Conservation (phyloP, 192 early-diverging fungal genomes). For the Diversispora epigaea region DNA sequence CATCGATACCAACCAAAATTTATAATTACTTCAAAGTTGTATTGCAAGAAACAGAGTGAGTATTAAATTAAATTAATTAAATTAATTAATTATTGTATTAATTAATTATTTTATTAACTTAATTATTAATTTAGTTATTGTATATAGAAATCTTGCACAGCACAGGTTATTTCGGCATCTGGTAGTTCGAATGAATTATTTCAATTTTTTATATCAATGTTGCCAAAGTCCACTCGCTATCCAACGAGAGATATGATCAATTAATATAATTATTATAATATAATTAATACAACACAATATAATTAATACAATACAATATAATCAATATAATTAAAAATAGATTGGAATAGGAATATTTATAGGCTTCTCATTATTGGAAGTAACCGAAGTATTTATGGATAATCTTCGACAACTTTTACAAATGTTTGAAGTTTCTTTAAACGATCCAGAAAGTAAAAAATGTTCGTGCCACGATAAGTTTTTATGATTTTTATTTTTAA, state of each 20-base stretch:
- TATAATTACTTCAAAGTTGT: conserved; percentile 69
- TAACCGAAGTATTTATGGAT: conserved; percentile 66
- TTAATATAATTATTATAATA: conserved; percentile 17
- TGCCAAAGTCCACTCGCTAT: conserved; percentile 67
- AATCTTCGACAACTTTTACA: conserved; percentile 69
- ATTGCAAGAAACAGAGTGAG: conserved; percentile 70
- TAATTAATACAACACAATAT: background rate
- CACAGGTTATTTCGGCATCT: conserved; percentile 84
- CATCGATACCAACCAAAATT: conserved; percentile 52
- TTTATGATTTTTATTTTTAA: conserved; percentile 1
- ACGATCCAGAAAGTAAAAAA: conserved; percentile 80
- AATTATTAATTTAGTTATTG: no score
- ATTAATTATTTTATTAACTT: background rate
- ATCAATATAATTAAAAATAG: no score
- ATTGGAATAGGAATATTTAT: conserved; percentile 87
- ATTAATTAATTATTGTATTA: background rate
- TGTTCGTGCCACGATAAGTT: conserved; percentile 70
- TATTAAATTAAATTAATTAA: background rate
- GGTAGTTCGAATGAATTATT: conserved; percentile 78
- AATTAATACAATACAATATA: background rate
- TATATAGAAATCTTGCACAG: conserved; percentile 63
- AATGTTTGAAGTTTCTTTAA: conserved; percentile 70
- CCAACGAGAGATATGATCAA: conserved; percentile 66
- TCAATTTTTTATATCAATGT: conserved; percentile 75
- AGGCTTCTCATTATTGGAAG: conserved; percentile 84